Conservation (phyloP, 768 basidiomycete species). For the Vararia minispora region DNA sequence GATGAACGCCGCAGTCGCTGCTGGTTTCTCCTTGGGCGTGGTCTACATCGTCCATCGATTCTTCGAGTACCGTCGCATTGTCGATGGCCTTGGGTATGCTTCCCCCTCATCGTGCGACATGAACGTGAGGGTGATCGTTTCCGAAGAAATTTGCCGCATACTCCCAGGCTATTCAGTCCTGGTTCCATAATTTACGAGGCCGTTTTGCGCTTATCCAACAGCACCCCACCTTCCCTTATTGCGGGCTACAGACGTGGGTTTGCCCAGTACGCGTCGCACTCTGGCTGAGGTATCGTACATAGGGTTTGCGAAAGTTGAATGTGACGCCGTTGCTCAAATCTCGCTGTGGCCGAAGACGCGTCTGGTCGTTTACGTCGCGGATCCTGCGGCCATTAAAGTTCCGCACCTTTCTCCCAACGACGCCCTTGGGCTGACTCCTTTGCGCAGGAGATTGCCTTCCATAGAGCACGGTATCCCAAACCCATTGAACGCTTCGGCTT, state of each 20-base stretch:
- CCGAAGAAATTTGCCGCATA: not conserved
- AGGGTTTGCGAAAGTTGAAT: slow-evolving; percentile 6
- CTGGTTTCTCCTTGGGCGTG: not conserved
- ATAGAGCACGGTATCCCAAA: slow-evolving; percentile 46
- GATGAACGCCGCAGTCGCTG: too few species aligned
- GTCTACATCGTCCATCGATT: not conserved
- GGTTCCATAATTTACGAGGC: not conserved
- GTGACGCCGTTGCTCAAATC: slow-evolving; percentile 4
- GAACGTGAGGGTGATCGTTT: too few species aligned
- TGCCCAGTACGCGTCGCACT: too few species aligned
- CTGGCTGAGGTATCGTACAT: too few species aligned
- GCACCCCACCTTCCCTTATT: too few species aligned
- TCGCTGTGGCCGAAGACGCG: too few species aligned
- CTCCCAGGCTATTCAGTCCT: not conserved
- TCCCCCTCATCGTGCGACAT: too few species aligned
- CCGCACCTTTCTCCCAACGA: not conserved
- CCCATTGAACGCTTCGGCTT: slow-evolving; percentile 33
- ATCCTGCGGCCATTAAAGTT: slow-evolving; percentile 8
- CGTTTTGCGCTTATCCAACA: not conserved
- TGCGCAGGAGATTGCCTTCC: slow-evolving; percentile 39
- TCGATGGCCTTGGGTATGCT: not conserved
- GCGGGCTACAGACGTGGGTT: too few species aligned
- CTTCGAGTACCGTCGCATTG: not conserved
- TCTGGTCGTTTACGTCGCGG: slow-evolving; percentile 4
- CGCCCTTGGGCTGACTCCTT: not conserved